These are phyloP conservation scores for Coleophoma cylindrospora DNA, from an alignment of 2,329 filamentous ascomycete genomes.

Conservation along the genomic window DNA sequence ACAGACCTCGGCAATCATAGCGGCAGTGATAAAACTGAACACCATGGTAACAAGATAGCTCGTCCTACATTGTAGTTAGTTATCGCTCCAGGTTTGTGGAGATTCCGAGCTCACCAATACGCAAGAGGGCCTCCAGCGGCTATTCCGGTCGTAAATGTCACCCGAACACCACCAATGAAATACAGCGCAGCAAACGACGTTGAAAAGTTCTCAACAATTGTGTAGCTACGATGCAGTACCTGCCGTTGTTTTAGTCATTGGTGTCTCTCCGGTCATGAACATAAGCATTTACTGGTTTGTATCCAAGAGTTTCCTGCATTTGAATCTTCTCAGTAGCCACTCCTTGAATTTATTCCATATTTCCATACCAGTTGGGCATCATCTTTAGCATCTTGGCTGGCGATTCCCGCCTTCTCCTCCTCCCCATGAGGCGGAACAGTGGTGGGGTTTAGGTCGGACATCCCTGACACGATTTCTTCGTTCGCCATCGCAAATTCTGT, in stretches of 20 bases:
- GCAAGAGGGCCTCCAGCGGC: constrained; percentile 55
- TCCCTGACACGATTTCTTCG: too few relatives aligned
- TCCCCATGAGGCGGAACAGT: background rate
- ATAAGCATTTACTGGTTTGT: constrained; percentile 41
- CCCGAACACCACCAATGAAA: constrained; percentile 54
- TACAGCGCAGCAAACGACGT: constrained; percentile 57
- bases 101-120: constrained; percentile 41
- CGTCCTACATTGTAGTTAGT: constrained; percentile 35
- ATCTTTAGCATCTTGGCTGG: background rate
- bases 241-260: constrained; percentile 1
- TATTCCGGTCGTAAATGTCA: constrained; percentile 58
- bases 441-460: too few relatives aligned
- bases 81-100: background rate
- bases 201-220: constrained; percentile 52
- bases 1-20: constrained; percentile 55
- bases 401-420: background rate
- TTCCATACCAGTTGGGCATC: background rate
- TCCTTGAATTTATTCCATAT: background rate
- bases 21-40: constrained; percentile 56
- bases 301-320: constrained; percentile 41
- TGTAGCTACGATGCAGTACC: constrained; percentile 46
- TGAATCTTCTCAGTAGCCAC: too few relatives aligned
- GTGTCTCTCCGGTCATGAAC: constrained; percentile 1
- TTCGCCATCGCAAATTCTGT: too few relatives aligned
- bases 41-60: constrained; percentile 54